Evolutionary conservation across 371 early-diverging fungal genomes (phyloP).

Genomic region (Chytridium lagenaria): DNA sequence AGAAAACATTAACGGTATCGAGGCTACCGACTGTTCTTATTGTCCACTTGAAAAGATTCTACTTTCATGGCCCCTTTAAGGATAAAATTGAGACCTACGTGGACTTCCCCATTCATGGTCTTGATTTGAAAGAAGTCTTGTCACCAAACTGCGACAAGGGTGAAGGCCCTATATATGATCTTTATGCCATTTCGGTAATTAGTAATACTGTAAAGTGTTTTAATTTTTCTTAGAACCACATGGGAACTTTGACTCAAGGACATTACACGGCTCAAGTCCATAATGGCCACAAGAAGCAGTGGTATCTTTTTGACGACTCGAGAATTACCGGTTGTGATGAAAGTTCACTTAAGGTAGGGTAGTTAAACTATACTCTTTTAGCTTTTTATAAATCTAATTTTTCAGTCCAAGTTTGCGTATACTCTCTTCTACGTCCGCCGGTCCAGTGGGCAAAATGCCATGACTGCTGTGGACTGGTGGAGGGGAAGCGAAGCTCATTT

Average conservation of each 20-base stretch:
- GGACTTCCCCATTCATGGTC: conserved; percentile 72
- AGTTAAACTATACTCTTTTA: background rate
- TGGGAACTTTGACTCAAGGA: conserved; percentile 88
- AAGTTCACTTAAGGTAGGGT: conserved; percentile 41
- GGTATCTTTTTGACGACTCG: conserved; percentile 95
- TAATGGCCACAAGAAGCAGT: conserved; percentile 75
- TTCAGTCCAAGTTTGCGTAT: conserved; percentile 53
- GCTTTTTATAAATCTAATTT: conserved; percentile 16
- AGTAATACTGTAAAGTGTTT: conserved; percentile 6
- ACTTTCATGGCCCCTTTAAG: conserved; percentile 89
- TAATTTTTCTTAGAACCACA: conserved; percentile 73
- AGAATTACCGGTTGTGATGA: conserved; percentile 68
- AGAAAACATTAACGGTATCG: conserved; percentile 79
- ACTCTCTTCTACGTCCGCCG: conserved; percentile 53
- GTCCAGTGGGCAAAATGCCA: background rate
- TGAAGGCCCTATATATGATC: conserved; percentile 65
- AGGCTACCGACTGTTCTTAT: conserved; percentile 86
- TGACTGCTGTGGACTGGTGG: conserved; percentile 43
- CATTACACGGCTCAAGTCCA: conserved; percentile 94
- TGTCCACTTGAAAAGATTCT: conserved; percentile 93
- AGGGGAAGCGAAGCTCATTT: conserved; percentile 4
- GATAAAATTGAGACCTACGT: conserved; percentile 91
- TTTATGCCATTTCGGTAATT: conserved; percentile 86
- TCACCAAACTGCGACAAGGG: conserved; percentile 3
- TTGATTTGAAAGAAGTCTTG: conserved; percentile 49